These are phyloP conservation scores for Candida pini DNA, from an alignment of 805 yeast genomes.

Conservation along the genomic window DNA sequence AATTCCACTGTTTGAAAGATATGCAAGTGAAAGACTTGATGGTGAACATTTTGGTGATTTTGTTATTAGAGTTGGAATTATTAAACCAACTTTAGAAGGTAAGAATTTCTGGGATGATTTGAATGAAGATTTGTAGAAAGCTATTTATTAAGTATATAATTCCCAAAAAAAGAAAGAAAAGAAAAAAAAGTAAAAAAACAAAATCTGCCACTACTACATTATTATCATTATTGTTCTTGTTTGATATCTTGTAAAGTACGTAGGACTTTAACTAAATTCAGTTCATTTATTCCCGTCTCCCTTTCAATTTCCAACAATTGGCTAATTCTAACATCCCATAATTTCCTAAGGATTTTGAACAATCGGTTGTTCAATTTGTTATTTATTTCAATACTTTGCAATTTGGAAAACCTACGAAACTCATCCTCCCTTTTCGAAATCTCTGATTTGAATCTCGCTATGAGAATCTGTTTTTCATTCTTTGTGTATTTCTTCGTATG, in stretches of 20 bases:
- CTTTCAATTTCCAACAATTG: slow-evolving; percentile 43
- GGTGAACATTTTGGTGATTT: slow-evolving; percentile 96
- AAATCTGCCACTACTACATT: too few species aligned
- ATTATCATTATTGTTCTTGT: too few species aligned
- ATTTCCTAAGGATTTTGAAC: slow-evolving; percentile 41
- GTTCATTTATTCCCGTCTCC: slow-evolving; percentile 25
- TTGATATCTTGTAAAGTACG: slow-evolving; percentile 10
- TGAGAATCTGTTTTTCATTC: slow-evolving; percentile 33
- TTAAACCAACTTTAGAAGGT: slow-evolving; percentile 85
- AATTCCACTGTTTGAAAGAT: slow-evolving; percentile 84
- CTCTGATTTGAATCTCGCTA: slow-evolving; percentile 23
- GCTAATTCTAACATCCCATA: slow-evolving; percentile 43
- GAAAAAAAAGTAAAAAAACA: not conserved
- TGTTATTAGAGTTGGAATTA: slow-evolving; percentile 79
- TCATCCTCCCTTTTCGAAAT: slow-evolving; percentile 12
- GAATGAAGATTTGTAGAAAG: slow-evolving; percentile 77
- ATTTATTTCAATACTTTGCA: slow-evolving; percentile 27
- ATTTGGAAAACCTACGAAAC: slow-evolving; percentile 19
- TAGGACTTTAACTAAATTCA: slow-evolving; percentile 28
- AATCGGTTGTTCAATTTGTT: slow-evolving; percentile 36
- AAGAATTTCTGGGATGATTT: slow-evolving; percentile 92
- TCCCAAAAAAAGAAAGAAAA: not conserved
- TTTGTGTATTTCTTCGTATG: slow-evolving; percentile 19
- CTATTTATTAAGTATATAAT: too few species aligned
- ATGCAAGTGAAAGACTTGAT: slow-evolving; percentile 87